A percentile compares a stretch with the other conserved stretches of the same genome.
These are phyloP conservation scores for Smallanthus sonchifolius DNA, from an alignment of 129 eudicot species.

Conservation along the genomic window DNA sequence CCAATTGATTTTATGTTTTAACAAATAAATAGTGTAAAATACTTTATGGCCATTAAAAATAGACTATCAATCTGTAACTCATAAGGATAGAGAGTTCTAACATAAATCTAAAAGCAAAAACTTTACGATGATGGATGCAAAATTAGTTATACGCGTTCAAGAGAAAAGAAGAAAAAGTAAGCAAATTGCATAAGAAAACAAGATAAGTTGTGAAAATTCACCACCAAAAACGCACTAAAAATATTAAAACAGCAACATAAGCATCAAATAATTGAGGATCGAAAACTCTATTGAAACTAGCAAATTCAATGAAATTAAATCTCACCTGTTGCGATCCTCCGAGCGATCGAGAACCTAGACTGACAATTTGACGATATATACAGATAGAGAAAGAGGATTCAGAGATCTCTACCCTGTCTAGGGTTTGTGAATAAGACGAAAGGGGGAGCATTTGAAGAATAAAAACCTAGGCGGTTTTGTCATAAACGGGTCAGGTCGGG, in stretches of 20 bases:
- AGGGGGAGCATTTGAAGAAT: neutral
- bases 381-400: neutral
- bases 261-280: conserved; percentile 13
- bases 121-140: neutral
- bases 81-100: neutral
- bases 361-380: neutral
- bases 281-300: neutral
- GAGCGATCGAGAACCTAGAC: conserved; percentile 13
- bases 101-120: neutral
- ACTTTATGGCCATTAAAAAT: neutral
- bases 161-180: too few relatives aligned
- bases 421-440: conserved; percentile 22
- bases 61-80: neutral
- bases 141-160: neutral
- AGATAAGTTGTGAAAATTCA: neutral
- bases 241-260: neutral
- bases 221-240: neutral
- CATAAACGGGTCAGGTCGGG: neutral
- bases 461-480: neutral
- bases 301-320: conserved; percentile 11
- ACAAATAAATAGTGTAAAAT: neutral
- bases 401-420: neutral
- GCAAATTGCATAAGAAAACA: neutral
- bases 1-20: neutral
- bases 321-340: conserved; percentile 18